Percentiles rank a stretch among this genome's conserved stretches.
phyloP scores from a whole-genome alignment of 306 rosid genomes.

The Quercus alba region DNA sequence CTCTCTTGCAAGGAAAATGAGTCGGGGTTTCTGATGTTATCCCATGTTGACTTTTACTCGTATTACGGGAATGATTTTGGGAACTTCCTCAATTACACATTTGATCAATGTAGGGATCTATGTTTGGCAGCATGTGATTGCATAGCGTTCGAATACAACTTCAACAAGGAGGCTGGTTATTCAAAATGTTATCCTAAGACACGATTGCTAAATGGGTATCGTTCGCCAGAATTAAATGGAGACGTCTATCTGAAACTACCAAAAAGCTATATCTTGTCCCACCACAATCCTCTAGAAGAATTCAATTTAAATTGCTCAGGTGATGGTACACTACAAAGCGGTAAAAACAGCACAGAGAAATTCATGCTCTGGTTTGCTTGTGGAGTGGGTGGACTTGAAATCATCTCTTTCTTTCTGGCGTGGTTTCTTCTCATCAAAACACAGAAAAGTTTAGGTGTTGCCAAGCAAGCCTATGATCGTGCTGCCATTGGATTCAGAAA shows the following conservation, averaged over 20 bases:
- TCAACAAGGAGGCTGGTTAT: not conserved
- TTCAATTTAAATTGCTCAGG: conserved; percentile 9
- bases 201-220: conserved; percentile 25
- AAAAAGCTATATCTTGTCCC: not conserved
- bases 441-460: not conserved
- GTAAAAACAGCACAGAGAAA: not conserved
- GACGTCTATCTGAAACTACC: conserved; percentile 23
- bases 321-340: not conserved
- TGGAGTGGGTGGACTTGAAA: conserved; percentile 27
- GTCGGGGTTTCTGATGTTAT: conserved; percentile 9
- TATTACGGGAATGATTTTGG: conserved; percentile 27
- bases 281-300: not conserved
- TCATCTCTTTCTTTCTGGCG: conserved; percentile 14
- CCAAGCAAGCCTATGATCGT: conserved; percentile 23
- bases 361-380: conserved; percentile 12
- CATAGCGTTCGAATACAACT: conserved; percentile 20
- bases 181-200: conserved; percentile 23
- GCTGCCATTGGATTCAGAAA: conserved; percentile 50
- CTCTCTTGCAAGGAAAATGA: conserved; percentile 10
- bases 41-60: conserved; percentile 6
- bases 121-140: conserved; percentile 29
- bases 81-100: not conserved
- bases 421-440: conserved; percentile 1
- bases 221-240: not conserved
- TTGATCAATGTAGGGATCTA: conserved; percentile 6